Conservation (phyloP, 192 early-diverging fungal species). For the Rhizophagus prolifer region DNA sequence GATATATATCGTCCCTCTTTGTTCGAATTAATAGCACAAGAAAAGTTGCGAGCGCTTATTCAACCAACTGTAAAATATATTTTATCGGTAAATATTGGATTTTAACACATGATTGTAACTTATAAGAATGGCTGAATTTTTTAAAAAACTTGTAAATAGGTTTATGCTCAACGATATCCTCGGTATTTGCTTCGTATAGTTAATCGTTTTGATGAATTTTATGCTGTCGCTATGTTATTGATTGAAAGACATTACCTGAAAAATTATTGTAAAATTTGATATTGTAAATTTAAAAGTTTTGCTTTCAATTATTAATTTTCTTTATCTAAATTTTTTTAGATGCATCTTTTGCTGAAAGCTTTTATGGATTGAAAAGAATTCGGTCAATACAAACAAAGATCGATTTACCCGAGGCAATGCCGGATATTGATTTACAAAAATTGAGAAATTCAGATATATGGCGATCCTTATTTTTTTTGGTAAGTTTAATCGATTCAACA, state of each 20-base stretch:
- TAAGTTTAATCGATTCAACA: slow-evolving; percentile 29
- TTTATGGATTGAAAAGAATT: slow-evolving; percentile 85
- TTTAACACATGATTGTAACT: not conserved
- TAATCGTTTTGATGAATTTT: slow-evolving; percentile 82
- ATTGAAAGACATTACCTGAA: slow-evolving; percentile 85
- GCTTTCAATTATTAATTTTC: not conserved
- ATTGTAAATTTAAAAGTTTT: not conserved
- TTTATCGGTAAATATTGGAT: slow-evolving; percentile 59
- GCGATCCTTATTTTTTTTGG: slow-evolving; percentile 65
- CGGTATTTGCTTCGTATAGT: slow-evolving; percentile 73
- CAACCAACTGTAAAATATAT: slow-evolving; percentile 84
- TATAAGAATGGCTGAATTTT: not conserved
- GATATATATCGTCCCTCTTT: slow-evolving; percentile 80
- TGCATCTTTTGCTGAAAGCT: slow-evolving; percentile 87
- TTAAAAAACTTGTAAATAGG: slow-evolving; percentile 36
- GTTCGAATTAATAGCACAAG: slow-evolving; percentile 88
- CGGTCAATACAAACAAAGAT: slow-evolving; percentile 31
- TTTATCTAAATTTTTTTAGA: slow-evolving; percentile 39
- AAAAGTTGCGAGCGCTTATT: slow-evolving; percentile 77
- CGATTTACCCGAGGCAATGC: slow-evolving; percentile 10
- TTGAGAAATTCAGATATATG: slow-evolving; percentile 55
- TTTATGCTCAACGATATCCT: slow-evolving; percentile 88
- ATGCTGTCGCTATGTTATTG: slow-evolving; percentile 73
- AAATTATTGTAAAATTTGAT: slow-evolving; percentile 58
- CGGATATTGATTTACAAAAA: slow-evolving; percentile 40